Evolutionary conservation across 176 grass and related monocot genomes (phyloP), one percentile per base, ranked within the genome.

Genomic region (Oryza meridionalis): DNA sequence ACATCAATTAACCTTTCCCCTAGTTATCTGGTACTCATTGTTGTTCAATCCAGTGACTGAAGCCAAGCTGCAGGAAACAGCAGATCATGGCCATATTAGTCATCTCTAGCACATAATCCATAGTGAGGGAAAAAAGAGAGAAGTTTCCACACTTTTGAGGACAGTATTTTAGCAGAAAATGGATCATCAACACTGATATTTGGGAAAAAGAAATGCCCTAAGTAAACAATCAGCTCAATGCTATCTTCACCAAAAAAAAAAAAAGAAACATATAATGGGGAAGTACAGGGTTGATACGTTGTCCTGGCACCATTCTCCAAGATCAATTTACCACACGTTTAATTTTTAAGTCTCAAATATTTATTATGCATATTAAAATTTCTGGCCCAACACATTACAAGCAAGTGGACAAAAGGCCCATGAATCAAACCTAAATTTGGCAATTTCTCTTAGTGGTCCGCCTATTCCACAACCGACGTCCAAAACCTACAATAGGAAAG

Each of bases 391-490:
- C 5, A 65, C 35, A 69, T 75, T 7, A 70, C n/a, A 49, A 66
- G 13, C 38, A 76, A 53, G 19, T 43, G 43, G 49, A 2, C 11
- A 12, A 46, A 69, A 81, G 12, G 8, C 59, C 40, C 46, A 25
- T 43, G 66, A 76, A 88, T 53, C 49, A 79, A 42, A 96, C 96
- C 96, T 99, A 69, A 99, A 99, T 94, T 88, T 87, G 67, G 96
- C 96, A 84, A 99, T 96, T 80, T 99, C 96, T 86, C 96, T 89
- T 40, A 96, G 63, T 42, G 96, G 96, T 10, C 96, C 96, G 43
- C 96, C 96, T 73, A 99, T 96, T 73, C 96, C 96, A 53, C 93
- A 96, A 29, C 96, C 96, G 33, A 96, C 96, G 84, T 99, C 96
- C 81, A 99, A 90, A 61, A 92, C 96, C 96, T 99, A 71, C 25